Evolutionary conservation across 371 early-diverging fungal genomes (phyloP).

Genomic region (Mucor piriformis): DNA sequence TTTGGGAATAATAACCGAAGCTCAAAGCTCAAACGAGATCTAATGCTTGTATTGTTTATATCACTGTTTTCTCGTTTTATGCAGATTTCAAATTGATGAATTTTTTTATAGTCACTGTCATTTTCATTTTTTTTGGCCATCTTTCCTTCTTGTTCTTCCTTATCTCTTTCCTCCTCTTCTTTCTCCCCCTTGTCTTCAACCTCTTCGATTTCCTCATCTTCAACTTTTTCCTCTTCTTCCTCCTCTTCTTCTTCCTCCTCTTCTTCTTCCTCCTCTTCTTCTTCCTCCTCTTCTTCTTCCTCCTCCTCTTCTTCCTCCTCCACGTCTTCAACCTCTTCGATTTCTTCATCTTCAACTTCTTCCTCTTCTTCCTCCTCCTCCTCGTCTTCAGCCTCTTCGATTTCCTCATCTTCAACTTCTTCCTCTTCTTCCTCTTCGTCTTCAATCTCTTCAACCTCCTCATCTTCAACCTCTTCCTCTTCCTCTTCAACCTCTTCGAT

Average conservation of each 20-base stretch:
- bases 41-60: background rate
- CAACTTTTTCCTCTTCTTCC: too few species aligned
- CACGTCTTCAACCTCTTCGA: too few species aligned
- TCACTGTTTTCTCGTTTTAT: background rate
- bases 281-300: background rate
- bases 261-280: too few species aligned
- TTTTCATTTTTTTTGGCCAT: background rate
- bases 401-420: background rate
- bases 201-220: too few species aligned
- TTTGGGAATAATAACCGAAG: constrained; percentile 1
- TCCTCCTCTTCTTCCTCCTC: background rate
- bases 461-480: too few species aligned
- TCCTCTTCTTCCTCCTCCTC: too few species aligned
- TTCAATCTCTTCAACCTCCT: too few species aligned
- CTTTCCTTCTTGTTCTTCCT: background rate
- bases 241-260: too few species aligned
- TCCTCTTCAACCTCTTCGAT: too few species aligned
- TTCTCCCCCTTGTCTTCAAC: too few species aligned
- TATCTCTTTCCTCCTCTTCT: background rate
- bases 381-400: background rate
- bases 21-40: background rate
- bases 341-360: too few species aligned
- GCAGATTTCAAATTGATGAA: constrained; percentile 19
- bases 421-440: background rate
- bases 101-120: constrained; percentile 1